A percentile compares a stretch with the other conserved stretches of the same genome.
Evolutionary conservation across 257 asterid genomes (phyloP).

Genomic region (Mitragyna speciosa): DNA sequence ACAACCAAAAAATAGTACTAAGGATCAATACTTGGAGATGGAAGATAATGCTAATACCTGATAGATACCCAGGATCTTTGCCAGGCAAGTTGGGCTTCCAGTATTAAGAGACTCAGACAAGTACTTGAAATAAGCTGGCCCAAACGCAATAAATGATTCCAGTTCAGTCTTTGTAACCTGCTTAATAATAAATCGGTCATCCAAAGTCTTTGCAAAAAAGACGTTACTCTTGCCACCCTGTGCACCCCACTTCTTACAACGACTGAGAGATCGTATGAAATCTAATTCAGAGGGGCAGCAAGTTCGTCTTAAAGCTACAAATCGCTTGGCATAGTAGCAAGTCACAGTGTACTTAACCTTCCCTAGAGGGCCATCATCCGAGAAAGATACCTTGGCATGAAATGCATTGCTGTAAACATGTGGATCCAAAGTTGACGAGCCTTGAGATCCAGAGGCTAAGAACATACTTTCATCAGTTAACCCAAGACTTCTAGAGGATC

Average conservation of each 20-base stretch:
- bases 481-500: conserved; percentile 35
- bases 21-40: not conserved
- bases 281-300: conserved; percentile 67
- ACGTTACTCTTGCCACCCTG: conserved; percentile 90
- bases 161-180: conserved; percentile 78
- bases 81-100: conserved; percentile 78
- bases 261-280: conserved; percentile 69
- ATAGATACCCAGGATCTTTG: conserved; percentile 80
- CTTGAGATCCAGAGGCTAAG: conserved; percentile 41
- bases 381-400: conserved; percentile 58
- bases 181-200: conserved; percentile 73
- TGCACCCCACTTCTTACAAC: conserved; percentile 86
- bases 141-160: conserved; percentile 73
- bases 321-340: conserved; percentile 69
- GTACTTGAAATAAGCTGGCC: conserved; percentile 69
- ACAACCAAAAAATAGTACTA: not conserved
- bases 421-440: conserved; percentile 50
- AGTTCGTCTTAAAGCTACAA: conserved; percentile 59
- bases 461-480: conserved; percentile 43
- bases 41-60: conserved; percentile 47
- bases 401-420: conserved; percentile 36
- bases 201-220: conserved; percentile 73
- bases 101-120: conserved; percentile 50
- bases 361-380: conserved; percentile 63
- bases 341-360: conserved; percentile 68